phyloP scores from a whole-genome alignment of 1,284 basidiomycete genomes.

The Lentinula novae-zelandiae region DNA sequence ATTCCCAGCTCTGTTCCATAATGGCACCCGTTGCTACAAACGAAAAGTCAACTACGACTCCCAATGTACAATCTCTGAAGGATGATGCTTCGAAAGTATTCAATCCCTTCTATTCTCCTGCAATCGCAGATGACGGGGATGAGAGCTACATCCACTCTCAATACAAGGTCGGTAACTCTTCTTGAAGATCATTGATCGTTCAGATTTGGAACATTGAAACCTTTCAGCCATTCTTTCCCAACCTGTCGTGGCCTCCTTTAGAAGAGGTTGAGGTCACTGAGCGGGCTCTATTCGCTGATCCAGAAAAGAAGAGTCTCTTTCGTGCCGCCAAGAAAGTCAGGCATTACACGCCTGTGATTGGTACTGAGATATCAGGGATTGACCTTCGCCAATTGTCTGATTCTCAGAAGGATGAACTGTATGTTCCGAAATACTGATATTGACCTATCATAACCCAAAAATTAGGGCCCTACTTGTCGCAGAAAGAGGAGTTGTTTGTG shows the following conservation, averaged over 20 bases:
- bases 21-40: conserved; percentile 49
- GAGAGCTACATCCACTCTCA: conserved; percentile 53
- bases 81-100: conserved; percentile 28
- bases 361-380: conserved; percentile 61
- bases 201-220: conserved; percentile 1
- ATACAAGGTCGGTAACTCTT: conserved; percentile 47
- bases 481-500: conserved; percentile 68
- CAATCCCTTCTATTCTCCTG: conserved; percentile 70
- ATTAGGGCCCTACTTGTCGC: conserved; percentile 61
- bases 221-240: conserved; percentile 59
- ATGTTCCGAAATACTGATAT: conserved; percentile 14
- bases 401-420: conserved; percentile 67
- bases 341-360: conserved; percentile 60
- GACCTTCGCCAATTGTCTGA: conserved; percentile 58
- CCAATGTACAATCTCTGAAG: conserved; percentile 19
- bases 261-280: conserved; percentile 57
- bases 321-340: conserved; percentile 55
- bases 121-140: conserved; percentile 45
- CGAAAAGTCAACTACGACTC: conserved; percentile 18
- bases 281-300: conserved; percentile 59
- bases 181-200: not conserved
- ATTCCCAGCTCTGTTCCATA: not conserved
- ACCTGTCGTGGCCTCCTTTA: conserved; percentile 62
- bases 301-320: conserved; percentile 53
- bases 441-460: conserved; percentile 1